Evolutionary conservation across 805 yeast species (phyloP), one percentile per base, ranked within the genome.

Genomic region (Saccharomycopsis sp.): DNA sequence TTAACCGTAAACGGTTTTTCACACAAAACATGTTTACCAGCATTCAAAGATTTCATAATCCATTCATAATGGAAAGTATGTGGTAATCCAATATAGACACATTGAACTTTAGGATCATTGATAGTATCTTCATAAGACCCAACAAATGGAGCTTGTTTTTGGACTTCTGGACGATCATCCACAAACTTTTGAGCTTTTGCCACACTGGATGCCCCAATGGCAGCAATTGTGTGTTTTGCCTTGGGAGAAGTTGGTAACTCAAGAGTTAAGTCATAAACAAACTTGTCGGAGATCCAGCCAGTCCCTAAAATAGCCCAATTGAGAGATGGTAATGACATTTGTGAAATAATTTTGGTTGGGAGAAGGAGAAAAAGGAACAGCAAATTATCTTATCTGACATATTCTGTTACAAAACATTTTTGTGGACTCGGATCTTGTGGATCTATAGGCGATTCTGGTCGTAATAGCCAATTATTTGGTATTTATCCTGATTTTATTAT

Each of bases 1-100:
- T 70, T 72, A 37, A 74, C 63, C 2, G 74, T 66, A 48, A 72
- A 57, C 5, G 79, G 74, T 52, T 74, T 74, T 45, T 74, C 79
- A 50, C 74, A 68, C 35, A 74, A 56, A 17, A 72, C 74, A 51
- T 71, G 70, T 45, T 69, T 67, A 18, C 66, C 70, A 33, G 63
- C 58, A 15, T 59, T 52, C 39, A 73, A 55, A 6, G 74, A 70
- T 34, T 53, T 47, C 38, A 63, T 51, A 5, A 66, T 66, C 44
- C 65, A 68, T 32, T 66, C 69, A 39, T 65, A 61, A 52, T 74
- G 79, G 49, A 63, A 58, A 13, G 63, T 56, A 56, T 74, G 78
- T 3, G 79, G 79, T 8, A 74, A 61, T 2, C 76, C 79, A 29
- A 74, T 58, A 49, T 74, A 74, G 30, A 74, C 61, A n/a, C 66